Conservation (phyloP, 1,284 basidiomycete species). For the Phaffia rhodozyma region DNA sequence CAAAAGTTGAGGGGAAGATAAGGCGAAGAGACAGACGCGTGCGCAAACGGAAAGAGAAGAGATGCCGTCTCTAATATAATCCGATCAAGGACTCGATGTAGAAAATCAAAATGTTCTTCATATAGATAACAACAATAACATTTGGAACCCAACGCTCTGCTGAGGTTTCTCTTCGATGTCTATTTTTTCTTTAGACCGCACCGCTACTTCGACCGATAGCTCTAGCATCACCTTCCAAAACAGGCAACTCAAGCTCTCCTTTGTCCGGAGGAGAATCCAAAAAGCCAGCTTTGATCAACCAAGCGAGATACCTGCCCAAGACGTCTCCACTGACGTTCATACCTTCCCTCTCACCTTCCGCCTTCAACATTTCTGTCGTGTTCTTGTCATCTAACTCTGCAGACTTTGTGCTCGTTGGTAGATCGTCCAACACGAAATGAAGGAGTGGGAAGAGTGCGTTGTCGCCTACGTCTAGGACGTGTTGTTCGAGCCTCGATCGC, state of each 20-base stretch:
- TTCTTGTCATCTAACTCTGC: conserved; percentile 84
- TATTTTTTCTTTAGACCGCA: neutral
- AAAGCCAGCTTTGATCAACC: conserved; percentile 81
- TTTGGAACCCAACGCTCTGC: too few species aligned
- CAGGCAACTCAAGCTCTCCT: conserved; percentile 27
- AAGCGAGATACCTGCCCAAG: conserved; percentile 84
- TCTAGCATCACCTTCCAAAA: conserved; percentile 31
- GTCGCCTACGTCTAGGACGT: conserved; percentile 84
- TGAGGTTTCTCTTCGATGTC: too few species aligned
- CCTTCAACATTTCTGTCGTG: conserved; percentile 52
- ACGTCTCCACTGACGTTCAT: conserved; percentile 63
- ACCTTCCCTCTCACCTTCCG: conserved; percentile 41
- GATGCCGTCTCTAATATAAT: too few species aligned
- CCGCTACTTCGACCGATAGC: conserved; percentile 32
- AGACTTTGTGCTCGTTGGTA: conserved; percentile 91
- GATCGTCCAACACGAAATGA: conserved; percentile 92
- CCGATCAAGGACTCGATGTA: too few species aligned
- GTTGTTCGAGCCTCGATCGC: conserved; percentile 84
- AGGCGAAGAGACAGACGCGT: too few species aligned
- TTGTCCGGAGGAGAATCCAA: conserved; percentile 49
- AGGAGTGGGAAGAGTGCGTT: conserved; percentile 95
- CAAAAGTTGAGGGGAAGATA: too few species aligned
- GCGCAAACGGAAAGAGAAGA: too few species aligned
- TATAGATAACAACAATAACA: too few species aligned
- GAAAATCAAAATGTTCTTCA: too few species aligned